phyloP scores from a whole-genome alignment of 2,329 filamentous ascomycete genomes.

The Trichoderma atroviride region DNA sequence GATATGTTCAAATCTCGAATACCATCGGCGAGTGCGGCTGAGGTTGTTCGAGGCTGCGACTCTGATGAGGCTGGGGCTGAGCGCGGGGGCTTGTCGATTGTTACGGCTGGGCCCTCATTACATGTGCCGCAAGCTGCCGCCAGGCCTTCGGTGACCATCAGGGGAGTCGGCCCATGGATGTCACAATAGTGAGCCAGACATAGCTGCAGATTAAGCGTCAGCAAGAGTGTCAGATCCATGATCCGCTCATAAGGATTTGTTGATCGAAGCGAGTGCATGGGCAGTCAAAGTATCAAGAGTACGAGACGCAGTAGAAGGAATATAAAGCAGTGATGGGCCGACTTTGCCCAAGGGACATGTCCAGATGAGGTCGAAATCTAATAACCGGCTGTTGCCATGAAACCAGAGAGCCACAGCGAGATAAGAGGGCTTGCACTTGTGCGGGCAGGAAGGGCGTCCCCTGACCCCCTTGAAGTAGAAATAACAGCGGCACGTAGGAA shows the following conservation, averaged over 20 bases:
- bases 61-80: conserved; percentile 45
- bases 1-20: conserved; percentile 52
- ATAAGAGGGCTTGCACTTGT: neutral
- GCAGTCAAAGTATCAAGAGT: neutral
- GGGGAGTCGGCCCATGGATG: conserved; percentile 67
- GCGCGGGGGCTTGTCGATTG: conserved; percentile 42
- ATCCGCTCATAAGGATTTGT: conserved; percentile 5
- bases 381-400: neutral
- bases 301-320: neutral
- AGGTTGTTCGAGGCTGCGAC: conserved; percentile 40
- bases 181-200: conserved; percentile 73
- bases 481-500: conserved; percentile 21
- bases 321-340: neutral
- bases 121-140: conserved; percentile 63
- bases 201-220: conserved; percentile 55
- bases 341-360: conserved; percentile 5
- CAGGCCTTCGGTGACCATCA: conserved; percentile 70
- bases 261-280: neutral
- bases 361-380: neutral
- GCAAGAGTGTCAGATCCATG: conserved; percentile 38
- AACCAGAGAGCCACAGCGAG: neutral
- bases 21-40: conserved; percentile 49
- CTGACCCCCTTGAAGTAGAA: conserved; percentile 19
- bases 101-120: conserved; percentile 46
- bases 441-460: conserved; percentile 5